phyloP scores from a whole-genome alignment of 176 grass and related monocot genomes.

The Microstegium vimineum region DNA sequence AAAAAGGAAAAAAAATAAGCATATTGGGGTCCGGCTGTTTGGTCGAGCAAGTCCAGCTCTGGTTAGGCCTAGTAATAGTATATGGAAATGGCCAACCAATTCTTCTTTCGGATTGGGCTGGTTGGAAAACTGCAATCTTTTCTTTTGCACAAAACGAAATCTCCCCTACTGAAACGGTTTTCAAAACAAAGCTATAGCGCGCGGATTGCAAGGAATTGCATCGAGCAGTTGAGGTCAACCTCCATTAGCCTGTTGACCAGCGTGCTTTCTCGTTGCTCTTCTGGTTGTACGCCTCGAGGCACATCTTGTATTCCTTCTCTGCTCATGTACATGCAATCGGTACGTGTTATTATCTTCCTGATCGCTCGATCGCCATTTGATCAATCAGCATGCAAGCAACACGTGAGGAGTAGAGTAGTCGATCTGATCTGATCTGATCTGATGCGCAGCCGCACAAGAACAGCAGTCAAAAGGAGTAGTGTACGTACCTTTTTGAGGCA shows the following conservation, averaged over 20 bases:
- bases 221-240: background rate
- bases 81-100: background rate
- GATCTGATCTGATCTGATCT: no score
- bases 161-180: background rate
- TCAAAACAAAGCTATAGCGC: background rate
- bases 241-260: conserved; percentile 40
- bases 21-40: no score
- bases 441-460: no score
- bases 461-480: no score
- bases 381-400: no score
- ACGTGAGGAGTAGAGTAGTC: no score
- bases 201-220: background rate
- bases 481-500: conserved; percentile 65
- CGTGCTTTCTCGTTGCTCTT: conserved; percentile 42
- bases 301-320: conserved; percentile 42
- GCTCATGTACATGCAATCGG: no score
- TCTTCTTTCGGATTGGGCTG: background rate
- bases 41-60: no score
- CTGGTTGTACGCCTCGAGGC: conserved; percentile 33
- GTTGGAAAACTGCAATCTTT: background rate
- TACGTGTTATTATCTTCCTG: no score
- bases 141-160: background rate
- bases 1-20: background rate
- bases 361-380: no score
- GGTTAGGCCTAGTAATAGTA: background rate